Conservation (phyloP, 1,139 yeast genomes). For the Yarrowia galli region DNA sequence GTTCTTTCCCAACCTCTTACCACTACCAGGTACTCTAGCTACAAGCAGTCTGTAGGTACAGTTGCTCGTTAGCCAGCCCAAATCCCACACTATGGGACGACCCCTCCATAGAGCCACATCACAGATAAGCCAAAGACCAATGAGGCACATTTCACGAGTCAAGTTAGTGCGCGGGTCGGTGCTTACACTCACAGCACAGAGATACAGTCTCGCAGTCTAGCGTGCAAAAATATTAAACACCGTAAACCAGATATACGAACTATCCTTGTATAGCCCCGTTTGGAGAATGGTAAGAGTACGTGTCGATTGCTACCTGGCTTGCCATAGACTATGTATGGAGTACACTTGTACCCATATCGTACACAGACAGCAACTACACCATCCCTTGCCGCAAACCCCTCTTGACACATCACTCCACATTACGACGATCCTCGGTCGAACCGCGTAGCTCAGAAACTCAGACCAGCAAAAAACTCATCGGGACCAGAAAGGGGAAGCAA, state of each 20-base stretch:
- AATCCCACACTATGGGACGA: too few species aligned
- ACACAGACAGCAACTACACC: background rate
- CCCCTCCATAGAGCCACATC: background rate
- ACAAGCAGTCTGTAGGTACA: too few species aligned
- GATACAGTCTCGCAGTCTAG: too few species aligned
- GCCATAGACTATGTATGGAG: too few species aligned
- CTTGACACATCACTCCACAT: background rate
- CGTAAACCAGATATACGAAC: constrained; percentile 3
- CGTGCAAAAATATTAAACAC: background rate
- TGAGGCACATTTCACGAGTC: constrained; percentile 11
- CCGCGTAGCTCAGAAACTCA: background rate
- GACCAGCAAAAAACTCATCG: background rate
- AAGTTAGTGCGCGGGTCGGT: constrained; percentile 7
- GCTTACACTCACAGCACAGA: background rate
- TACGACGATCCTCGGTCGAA: background rate
- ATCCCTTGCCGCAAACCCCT: background rate
- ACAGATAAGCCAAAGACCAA: constrained; percentile 24
- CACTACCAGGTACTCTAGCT: too few species aligned
- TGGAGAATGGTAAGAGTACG: too few species aligned
- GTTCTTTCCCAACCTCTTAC: too few species aligned
- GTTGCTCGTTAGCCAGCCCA: too few species aligned
- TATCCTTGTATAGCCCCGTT: too few species aligned
- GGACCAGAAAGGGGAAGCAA: background rate
- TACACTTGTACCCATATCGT: too few species aligned
- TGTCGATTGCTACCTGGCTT: too few species aligned